Percentiles rank a stretch among this genome's conserved stretches.
These are phyloP conservation scores for Pseudocercospora fijiensis DNA, from an alignment of 2,329 filamentous ascomycete species.

Conservation along the genomic window DNA sequence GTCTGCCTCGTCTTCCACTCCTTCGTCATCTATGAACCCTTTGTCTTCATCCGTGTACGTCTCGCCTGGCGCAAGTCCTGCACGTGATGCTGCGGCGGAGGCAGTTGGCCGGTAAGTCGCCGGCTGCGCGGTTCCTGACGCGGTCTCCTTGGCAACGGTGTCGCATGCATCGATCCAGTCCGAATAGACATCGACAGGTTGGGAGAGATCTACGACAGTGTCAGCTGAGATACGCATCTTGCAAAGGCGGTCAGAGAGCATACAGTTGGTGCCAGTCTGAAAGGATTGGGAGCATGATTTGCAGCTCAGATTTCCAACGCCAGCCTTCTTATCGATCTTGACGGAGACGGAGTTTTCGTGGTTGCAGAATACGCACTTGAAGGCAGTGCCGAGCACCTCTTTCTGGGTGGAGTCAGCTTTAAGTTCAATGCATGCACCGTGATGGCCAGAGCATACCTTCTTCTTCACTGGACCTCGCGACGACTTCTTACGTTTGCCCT, in stretches of 20 bases:
- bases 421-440: background rate
- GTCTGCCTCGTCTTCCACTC: constrained; percentile 38
- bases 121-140: constrained; percentile 17
- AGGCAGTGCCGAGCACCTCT: constrained; percentile 72
- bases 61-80: constrained; percentile 33
- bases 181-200: constrained; percentile 90
- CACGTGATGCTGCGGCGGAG: constrained; percentile 15
- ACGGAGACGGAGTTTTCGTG: constrained; percentile 90
- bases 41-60: constrained; percentile 35
- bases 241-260: constrained; percentile 32
- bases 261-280: constrained; percentile 90
- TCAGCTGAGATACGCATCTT: constrained; percentile 7
- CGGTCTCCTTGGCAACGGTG: constrained; percentile 63
- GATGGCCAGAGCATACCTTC: constrained; percentile 58
- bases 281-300: constrained; percentile 93
- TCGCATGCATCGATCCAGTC: constrained; percentile 98
- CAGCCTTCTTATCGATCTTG: constrained; percentile 90
- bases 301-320: constrained; percentile 80
- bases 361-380: constrained; percentile 97
- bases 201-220: constrained; percentile 71
- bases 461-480: constrained; percentile 76
- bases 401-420: constrained; percentile 21
- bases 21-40: constrained; percentile 41
- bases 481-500: constrained; percentile 89
- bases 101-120: constrained; percentile 13